Evolutionary conservation across 1,139 yeast species (phyloP), one percentile per base, ranked within the genome.

Genomic region (Sugiyamaella japonica): DNA sequence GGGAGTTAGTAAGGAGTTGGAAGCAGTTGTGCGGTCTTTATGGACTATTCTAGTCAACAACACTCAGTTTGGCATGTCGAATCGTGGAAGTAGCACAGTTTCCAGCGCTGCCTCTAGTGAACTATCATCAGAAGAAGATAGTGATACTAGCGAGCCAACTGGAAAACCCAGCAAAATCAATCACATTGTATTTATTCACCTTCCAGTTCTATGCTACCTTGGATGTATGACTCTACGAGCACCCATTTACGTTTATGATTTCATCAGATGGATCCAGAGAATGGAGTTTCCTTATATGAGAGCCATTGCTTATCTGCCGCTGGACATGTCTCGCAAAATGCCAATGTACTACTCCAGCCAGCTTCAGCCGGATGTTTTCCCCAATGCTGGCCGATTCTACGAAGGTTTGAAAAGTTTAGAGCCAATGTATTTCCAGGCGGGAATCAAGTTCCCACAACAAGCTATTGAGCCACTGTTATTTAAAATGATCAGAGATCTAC

Each of bases 11-110:
- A 56, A 61, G 4, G 73, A 72, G 8, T 73, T 81, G 17, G 76
- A 72, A 51, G 62, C 64, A 1, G 67, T 75, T 3, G 83, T 81
- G 1, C 79, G 79, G 62, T 68, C 74, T 3, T 69, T 82, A 56
- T 85, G 89, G 89, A 67, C 74, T n/a, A 60, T 71, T 15, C 73
- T 73, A 53, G 63, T 81, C 47, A 64, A 63, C 43, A 60, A 56
- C n/a, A 50, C 64, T 3, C 58, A 61, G 10, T 60, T 66, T 49
- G 55, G 66, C 8, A 36, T 43, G 7, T 42, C 56, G 6, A 53
- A 64, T 13, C 57, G 57, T 44, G 62, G 46, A 15, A 38, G 41
- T 38, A 38, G 31, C 32, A 17, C 60, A 13, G 62, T 50, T 3
- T 56, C 48, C 3, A 55, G 53, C 25, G 43, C 36, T 32, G 52